phyloP scores from a whole-genome alignment of 495 filamentous ascomycete species.

The Chaetomium tenue region DNA sequence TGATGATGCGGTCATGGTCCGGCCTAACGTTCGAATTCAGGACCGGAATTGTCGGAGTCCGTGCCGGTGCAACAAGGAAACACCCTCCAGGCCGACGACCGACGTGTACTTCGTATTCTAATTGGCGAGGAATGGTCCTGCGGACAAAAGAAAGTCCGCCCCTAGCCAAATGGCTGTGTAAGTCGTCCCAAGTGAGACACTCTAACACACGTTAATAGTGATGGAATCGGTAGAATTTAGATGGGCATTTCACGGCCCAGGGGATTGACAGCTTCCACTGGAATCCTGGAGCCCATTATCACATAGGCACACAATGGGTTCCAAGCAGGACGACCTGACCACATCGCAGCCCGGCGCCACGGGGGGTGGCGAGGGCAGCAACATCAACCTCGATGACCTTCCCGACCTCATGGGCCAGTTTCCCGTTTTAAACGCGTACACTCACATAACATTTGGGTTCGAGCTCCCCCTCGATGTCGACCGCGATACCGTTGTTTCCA shows the following conservation, averaged over 20 bases:
- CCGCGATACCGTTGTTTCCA: background rate
- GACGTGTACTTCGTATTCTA: too few species aligned
- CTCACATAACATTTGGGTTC: background rate
- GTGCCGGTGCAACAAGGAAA: background rate
- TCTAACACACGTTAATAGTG: background rate
- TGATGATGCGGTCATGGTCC: background rate
- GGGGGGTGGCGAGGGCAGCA: background rate
- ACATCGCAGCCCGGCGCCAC: background rate
- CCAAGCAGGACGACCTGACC: background rate
- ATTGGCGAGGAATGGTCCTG: too few species aligned
- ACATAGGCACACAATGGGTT: background rate
- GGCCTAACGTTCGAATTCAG: background rate
- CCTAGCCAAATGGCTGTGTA: background rate
- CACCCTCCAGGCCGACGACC: too few species aligned
- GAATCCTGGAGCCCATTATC: background rate
- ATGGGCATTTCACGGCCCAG: background rate
- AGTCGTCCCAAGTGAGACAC: background rate
- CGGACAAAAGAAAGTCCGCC: background rate
- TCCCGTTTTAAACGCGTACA: background rate
- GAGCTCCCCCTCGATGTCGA: background rate
- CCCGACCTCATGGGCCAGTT: background rate
- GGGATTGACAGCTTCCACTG: background rate
- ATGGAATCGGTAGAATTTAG: background rate
- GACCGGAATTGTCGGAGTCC: slow-evolving; percentile 3
- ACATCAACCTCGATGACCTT: background rate